phyloP scores from a whole-genome alignment of 2,329 filamentous ascomycete species.

The Apiospora marii region DNA sequence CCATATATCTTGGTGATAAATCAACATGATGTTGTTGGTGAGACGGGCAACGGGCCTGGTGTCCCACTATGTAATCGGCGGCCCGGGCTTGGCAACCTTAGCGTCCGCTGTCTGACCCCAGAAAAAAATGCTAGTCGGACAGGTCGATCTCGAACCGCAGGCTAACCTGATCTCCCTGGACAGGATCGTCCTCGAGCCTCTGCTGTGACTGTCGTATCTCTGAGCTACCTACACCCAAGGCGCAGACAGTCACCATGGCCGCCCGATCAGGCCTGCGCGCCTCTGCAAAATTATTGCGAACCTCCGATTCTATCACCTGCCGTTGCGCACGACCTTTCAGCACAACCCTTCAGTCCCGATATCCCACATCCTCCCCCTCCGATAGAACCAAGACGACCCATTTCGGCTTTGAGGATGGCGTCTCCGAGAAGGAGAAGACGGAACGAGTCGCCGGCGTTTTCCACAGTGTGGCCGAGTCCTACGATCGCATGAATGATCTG shows the following conservation, averaged over 20 bases:
- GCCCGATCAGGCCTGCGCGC: slow-evolving; percentile 37
- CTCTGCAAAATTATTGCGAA: slow-evolving; percentile 33
- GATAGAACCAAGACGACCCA: slow-evolving; percentile 68
- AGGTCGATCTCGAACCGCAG: slow-evolving; percentile 5
- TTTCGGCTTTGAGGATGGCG: slow-evolving; percentile 84
- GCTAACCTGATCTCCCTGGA: slow-evolving; percentile 11
- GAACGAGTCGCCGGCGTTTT: slow-evolving; percentile 84
- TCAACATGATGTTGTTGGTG: neutral
- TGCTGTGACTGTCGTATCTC: neutral
- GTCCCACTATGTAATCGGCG: slow-evolving; percentile 15
- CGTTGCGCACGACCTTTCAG: slow-evolving; percentile 32
- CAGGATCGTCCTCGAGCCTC: slow-evolving; percentile 11
- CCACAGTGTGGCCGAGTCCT: slow-evolving; percentile 91
- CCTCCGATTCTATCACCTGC: slow-evolving; percentile 25
- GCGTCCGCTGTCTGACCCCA: slow-evolving; percentile 16
- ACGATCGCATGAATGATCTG: slow-evolving; percentile 98
- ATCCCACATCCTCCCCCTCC: slow-evolving; percentile 33
- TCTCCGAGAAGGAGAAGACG: slow-evolving; percentile 80
- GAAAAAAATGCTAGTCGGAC: slow-evolving; percentile 14
- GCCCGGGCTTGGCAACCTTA: slow-evolving; percentile 15
- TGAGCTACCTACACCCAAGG: neutral
- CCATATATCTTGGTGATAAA: neutral
- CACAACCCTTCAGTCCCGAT: slow-evolving; percentile 33
- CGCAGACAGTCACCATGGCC: slow-evolving; percentile 36
- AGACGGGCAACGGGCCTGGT: neutral